These are phyloP conservation scores for Bombardia bombarda DNA, from an alignment of 495 filamentous ascomycete species.

Conservation along the genomic window DNA sequence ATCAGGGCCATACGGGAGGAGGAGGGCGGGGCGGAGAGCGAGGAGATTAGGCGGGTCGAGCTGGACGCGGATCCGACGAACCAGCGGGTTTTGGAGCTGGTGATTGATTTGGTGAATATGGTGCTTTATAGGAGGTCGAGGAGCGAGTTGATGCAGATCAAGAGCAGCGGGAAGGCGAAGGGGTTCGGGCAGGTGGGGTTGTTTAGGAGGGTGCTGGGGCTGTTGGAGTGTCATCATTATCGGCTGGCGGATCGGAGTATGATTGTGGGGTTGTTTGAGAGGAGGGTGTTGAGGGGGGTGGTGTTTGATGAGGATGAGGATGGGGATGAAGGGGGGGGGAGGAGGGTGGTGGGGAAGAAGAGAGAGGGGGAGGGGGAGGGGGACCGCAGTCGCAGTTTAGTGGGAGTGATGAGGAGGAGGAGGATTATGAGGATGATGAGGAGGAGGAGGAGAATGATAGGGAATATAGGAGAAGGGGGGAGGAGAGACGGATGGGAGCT, in stretches of 20 bases:
- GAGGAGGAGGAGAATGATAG: conserved; percentile 14
- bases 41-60: conserved; percentile 27
- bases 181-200: conserved; percentile 67
- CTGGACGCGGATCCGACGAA: conserved; percentile 59
- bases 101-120: conserved; percentile 81
- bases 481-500: conserved; percentile 20
- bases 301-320: conserved; percentile 49
- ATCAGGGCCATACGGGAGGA: conserved; percentile 26
- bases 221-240: conserved; percentile 89
- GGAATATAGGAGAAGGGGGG: conserved; percentile 5
- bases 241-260: conserved; percentile 76
- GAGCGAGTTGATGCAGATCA: conserved; percentile 57
- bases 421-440: conserved; percentile 1
- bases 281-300: conserved; percentile 72
- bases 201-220: conserved; percentile 72
- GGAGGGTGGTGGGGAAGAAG: conserved; percentile 1
- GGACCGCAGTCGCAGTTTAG: too few species aligned
- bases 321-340: conserved; percentile 1
- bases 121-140: conserved; percentile 74
- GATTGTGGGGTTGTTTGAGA: conserved; percentile 89
- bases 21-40: conserved; percentile 21
- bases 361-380: conserved; percentile 5
- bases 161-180: conserved; percentile 42
- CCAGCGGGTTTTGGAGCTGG: conserved; percentile 66
- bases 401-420: conserved; percentile 5